Conservation (phyloP, 2,329 filamentous ascomycete genomes). For the Fusarium tuaranense region DNA sequence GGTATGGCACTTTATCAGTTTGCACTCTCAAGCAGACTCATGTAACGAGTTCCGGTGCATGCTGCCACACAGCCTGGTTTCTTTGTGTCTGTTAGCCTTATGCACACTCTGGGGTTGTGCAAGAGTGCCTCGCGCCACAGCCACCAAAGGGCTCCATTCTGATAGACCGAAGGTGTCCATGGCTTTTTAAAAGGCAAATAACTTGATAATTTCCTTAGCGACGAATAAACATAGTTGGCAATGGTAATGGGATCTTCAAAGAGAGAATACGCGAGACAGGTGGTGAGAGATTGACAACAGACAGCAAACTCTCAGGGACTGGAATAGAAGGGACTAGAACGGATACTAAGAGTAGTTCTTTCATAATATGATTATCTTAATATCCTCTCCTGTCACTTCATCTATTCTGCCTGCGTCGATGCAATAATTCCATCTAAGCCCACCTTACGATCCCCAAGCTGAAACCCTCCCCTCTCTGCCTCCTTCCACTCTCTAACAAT, state of each 20-base stretch:
- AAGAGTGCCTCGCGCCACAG: not conserved
- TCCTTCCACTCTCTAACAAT: not conserved
- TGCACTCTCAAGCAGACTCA: not conserved
- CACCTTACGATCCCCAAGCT: not conserved
- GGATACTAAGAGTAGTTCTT: rapidly evolving
- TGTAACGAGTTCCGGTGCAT: not conserved
- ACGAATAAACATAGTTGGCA: not conserved
- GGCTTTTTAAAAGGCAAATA: not conserved
- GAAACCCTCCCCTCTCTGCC: not conserved
- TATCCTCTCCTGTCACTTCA: not conserved
- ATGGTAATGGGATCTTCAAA: not conserved
- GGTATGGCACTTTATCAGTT: not conserved
- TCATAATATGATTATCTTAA: not conserved
- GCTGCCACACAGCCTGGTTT: not conserved
- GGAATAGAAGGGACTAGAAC: not conserved
- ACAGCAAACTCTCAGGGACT: not conserved
- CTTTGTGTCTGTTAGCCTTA: not conserved
- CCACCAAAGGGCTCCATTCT: not conserved
- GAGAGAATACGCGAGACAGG: not conserved
- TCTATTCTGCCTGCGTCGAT: not conserved
- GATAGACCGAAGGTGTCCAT: not conserved
- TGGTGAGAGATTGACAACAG: too few species aligned
- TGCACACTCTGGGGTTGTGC: not conserved
- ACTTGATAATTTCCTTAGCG: not conserved
- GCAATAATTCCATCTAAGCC: not conserved